Evolutionary conservation across 345 rosid species (phyloP).

Genomic region (Euclidium syriacum): DNA sequence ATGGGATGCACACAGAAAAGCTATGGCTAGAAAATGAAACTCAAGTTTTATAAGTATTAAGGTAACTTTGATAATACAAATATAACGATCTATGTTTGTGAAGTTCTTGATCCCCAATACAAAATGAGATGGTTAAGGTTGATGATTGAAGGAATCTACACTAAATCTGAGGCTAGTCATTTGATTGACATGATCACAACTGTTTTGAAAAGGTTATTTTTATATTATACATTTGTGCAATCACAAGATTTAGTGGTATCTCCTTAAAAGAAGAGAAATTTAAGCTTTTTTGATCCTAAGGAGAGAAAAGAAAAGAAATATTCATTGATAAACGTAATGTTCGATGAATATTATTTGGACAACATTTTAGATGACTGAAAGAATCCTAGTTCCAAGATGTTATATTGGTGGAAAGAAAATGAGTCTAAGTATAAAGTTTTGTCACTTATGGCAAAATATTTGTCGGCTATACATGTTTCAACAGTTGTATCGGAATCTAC

Average conservation of each 20-base stretch:
- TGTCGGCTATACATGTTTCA: no score
- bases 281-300: background rate
- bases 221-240: background rate
- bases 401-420: no score
- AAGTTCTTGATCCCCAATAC: background rate
- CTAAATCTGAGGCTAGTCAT: background rate
- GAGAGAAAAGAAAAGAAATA: background rate
- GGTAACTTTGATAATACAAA: background rate
- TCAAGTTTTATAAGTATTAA: background rate
- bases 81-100: background rate
- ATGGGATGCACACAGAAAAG: background rate
- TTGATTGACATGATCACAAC: background rate
- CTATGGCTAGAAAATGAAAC: background rate
- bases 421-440: no score
- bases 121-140: background rate
- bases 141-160: background rate
- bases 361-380: no score
- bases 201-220: background rate
- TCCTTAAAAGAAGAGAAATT: background rate
- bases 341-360: no score
- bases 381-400: no score
- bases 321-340: background rate
- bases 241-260: background rate
- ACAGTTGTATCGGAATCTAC: no score
- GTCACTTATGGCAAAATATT: no score